Conservation (phyloP, 179 eudicot species). For the Beta corolliflora region DNA sequence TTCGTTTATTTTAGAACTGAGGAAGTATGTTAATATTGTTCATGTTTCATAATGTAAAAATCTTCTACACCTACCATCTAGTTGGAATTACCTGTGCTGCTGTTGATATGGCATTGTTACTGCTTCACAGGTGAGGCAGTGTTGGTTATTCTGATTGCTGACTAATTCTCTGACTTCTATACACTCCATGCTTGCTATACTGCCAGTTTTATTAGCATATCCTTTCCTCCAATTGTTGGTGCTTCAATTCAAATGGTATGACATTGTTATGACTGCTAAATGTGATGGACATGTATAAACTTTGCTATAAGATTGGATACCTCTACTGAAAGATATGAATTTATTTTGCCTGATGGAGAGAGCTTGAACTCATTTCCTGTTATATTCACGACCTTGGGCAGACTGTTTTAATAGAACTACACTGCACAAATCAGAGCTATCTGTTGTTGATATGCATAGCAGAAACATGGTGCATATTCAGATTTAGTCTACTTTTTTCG, state of each 20-base stretch:
- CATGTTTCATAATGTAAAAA: not conserved
- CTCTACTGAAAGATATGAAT: too few relatives aligned
- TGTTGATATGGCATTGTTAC: conserved; percentile 89
- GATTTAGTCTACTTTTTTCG: too few relatives aligned
- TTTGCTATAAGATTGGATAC: too few relatives aligned
- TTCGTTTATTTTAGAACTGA: too few relatives aligned
- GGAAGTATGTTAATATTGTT: not conserved
- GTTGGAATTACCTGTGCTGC: conserved; percentile 95
- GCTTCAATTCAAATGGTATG: not conserved
- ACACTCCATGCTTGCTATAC: not conserved
- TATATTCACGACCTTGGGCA: not conserved
- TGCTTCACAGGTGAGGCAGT: conserved; percentile 68
- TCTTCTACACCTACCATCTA: conserved; percentile 24
- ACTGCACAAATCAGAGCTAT: too few relatives aligned
- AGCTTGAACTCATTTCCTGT: not conserved
- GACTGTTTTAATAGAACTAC: too few relatives aligned
- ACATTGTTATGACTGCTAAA: not conserved
- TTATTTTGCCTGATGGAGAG: too few relatives aligned
- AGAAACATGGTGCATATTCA: too few relatives aligned
- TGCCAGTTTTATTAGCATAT: not conserved
- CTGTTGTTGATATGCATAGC: too few relatives aligned
- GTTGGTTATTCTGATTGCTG: not conserved
- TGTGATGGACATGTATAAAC: not conserved
- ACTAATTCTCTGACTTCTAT: not conserved
- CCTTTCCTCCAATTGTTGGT: not conserved